A percentile compares a stretch with the other conserved stretches of the same genome.
These are phyloP conservation scores for Yarrowia galli DNA, from an alignment of 1,139 yeast genomes.

Conservation along the genomic window DNA sequence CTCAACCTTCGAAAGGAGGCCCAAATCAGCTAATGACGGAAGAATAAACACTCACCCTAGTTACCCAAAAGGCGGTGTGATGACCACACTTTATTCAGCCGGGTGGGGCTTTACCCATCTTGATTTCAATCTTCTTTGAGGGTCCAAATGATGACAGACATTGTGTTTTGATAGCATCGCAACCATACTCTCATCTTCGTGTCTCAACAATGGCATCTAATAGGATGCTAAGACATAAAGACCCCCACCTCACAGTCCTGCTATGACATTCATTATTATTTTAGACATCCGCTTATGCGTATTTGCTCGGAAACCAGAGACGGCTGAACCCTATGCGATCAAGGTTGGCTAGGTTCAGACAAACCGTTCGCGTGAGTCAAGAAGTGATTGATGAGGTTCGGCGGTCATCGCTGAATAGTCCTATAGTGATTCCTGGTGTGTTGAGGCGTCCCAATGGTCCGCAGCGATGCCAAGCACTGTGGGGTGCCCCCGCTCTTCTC, in stretches of 20 bases:
- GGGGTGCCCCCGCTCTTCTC: not conserved
- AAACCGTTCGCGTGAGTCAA: not conserved
- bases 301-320: not conserved
- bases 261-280: not conserved
- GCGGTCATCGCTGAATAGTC: no score
- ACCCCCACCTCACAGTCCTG: slow-evolving; percentile 8
- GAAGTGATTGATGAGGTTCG: no score
- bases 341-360: not conserved
- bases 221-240: not conserved
- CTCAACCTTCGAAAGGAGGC: not conserved
- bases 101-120: slow-evolving; percentile 10
- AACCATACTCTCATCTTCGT: no score
- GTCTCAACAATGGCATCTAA: no score
- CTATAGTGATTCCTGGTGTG: no score
- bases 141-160: no score
- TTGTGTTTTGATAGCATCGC: no score
- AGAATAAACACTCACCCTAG: not conserved
- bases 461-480: not conserved
- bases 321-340: slow-evolving; percentile 16
- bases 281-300: slow-evolving; percentile 12
- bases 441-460: no score
- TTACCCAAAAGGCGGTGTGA: not conserved
- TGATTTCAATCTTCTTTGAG: not conserved
- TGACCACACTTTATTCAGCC: slow-evolving; percentile 7
- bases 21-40: slow-evolving; percentile 5